Percentiles rank a stretch among this genome's conserved stretches.
phyloP scores from a whole-genome alignment of 208 protist genomes.

The Crithidia thermophila region DNA sequence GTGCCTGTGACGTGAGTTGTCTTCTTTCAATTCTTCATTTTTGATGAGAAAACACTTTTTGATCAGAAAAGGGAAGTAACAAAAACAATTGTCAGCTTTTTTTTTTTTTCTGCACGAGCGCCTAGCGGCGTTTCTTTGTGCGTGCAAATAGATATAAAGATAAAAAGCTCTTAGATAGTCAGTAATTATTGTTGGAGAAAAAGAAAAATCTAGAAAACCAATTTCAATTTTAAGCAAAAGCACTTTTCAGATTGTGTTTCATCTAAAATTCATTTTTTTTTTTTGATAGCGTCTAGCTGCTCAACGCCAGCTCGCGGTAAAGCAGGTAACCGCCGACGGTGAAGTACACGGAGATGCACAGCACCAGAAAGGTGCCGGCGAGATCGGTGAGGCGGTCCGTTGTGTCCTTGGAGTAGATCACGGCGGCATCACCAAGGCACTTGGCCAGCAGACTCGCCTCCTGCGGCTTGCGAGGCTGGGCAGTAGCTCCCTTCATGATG shows the following conservation, averaged over 20 bases:
- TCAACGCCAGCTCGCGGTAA: conserved; percentile 68
- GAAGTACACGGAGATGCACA: conserved; percentile 81
- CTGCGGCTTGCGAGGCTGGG: background rate
- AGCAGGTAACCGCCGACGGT: conserved; percentile 72
- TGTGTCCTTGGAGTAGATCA: conserved; percentile 62
- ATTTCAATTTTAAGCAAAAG: background rate
- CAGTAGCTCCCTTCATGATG: background rate
- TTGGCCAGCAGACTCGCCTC: conserved; percentile 33
- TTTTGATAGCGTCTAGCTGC: conserved; percentile 12
- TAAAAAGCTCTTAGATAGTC: no score
- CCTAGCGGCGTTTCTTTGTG: no score
- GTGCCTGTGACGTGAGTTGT: no score
- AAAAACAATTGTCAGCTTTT: no score
- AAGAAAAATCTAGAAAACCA: no score
- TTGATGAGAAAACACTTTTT: no score
- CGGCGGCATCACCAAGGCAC: conserved; percentile 58
- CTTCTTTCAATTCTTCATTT: no score
- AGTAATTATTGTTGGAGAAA: no score
- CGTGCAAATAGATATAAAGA: no score
- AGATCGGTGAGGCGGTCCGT: conserved; percentile 72
- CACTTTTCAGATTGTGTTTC: no score
- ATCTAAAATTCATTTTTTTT: background rate
- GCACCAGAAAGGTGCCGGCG: conserved; percentile 67
- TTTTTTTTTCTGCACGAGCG: no score
- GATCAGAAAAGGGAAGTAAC: no score